Percentiles rank a stretch among this genome's conserved stretches.
phyloP scores from a whole-genome alignment of 192 early-diverging fungal genomes.

The Coemansia sp. region DNA sequence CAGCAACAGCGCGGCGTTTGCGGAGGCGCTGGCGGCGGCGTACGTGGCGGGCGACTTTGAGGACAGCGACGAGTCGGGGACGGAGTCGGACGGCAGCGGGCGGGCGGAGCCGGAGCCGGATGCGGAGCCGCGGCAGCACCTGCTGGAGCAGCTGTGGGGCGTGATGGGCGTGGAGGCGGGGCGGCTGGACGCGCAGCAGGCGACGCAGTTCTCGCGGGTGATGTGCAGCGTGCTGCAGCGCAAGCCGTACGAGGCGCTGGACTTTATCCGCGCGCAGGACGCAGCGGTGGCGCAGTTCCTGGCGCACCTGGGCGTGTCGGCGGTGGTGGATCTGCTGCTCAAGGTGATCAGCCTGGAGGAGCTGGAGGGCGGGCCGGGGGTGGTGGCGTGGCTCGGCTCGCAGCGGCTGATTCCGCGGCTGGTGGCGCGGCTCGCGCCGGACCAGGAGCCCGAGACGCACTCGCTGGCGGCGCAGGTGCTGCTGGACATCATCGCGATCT shows the following conservation, averaged over 20 bases:
- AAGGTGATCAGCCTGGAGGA: conserved; percentile 93
- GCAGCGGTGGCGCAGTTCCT: conserved; percentile 75
- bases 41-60: conserved; percentile 38
- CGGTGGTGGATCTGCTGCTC: conserved; percentile 87
- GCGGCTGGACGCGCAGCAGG: conserved; percentile 73
- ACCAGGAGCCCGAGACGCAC: conserved; percentile 75
- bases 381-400: conserved; percentile 88
- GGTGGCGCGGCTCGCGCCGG: conserved; percentile 75
- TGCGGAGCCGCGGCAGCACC: conserved; percentile 38
- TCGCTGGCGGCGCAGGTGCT: conserved; percentile 77
- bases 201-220: conserved; percentile 89
- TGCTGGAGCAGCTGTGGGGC: conserved; percentile 82
- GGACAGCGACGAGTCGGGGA: conserved; percentile 29
- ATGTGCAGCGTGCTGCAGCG: conserved; percentile 83
- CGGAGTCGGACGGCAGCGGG: conserved; percentile 16
- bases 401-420: conserved; percentile 73
- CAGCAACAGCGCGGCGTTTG: conserved; percentile 44
- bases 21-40: conserved; percentile 24
- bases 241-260: conserved; percentile 85
- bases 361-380: conserved; percentile 74
- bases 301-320: conserved; percentile 77
- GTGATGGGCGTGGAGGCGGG: conserved; percentile 68
- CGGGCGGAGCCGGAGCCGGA: neutral
- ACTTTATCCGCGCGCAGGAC: conserved; percentile 75
- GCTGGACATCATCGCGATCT: conserved; percentile 78